Conservation (phyloP, 306 rosid species). For the Medicago ruthenica region DNA sequence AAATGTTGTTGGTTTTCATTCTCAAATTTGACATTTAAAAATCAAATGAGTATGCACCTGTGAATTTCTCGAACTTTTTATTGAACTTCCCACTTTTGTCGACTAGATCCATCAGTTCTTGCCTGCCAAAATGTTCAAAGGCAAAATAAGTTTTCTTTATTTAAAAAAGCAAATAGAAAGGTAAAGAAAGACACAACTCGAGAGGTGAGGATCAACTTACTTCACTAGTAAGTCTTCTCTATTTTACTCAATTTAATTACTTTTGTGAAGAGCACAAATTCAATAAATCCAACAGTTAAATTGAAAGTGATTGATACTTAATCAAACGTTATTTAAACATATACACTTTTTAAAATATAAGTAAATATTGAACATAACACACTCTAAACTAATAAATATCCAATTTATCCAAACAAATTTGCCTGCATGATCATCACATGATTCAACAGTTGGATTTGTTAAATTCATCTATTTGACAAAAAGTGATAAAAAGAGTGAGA, state of each 20-base stretch:
- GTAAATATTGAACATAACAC: neutral
- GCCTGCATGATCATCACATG: neutral
- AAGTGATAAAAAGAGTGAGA: neutral
- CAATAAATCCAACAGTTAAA: neutral
- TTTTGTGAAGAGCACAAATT: neutral
- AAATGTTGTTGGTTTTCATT: neutral
- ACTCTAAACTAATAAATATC: neutral
- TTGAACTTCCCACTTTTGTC: constrained; percentile 79
- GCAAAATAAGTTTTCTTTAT: constrained; percentile 26
- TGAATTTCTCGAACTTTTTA: constrained; percentile 74
- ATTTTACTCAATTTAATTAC: neutral
- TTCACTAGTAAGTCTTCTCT: neutral
- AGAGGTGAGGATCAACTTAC: neutral
- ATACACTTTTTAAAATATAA: neutral
- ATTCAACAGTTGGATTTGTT: neutral
- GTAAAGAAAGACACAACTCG: neutral
- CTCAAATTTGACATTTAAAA: constrained; percentile 1
- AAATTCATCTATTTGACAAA: neutral
- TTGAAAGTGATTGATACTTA: neutral
- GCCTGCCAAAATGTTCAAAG: constrained; percentile 62
- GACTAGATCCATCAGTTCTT: constrained; percentile 91
- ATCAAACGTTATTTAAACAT: neutral
- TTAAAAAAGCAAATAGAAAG: neutral
- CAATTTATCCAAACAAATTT: neutral
- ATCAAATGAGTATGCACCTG: constrained; percentile 55